Percentiles rank a stretch among this genome's conserved stretches.
phyloP scores from a whole-genome alignment of 1,284 basidiomycete species.

The Puccinia triticina region DNA sequence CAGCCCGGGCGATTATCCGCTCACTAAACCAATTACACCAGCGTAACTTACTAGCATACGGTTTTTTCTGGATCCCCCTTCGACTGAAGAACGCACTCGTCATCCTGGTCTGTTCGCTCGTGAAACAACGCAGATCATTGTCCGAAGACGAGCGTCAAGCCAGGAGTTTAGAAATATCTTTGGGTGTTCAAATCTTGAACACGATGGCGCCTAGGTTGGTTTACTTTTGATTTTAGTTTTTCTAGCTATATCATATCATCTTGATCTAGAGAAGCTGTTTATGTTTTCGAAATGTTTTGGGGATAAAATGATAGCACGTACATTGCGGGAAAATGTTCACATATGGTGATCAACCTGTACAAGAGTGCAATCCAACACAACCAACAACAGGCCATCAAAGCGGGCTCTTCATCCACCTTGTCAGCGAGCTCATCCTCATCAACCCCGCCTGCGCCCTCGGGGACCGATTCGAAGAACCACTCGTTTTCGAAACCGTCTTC shows the following conservation, averaged over 20 bases:
- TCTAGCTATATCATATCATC: neutral
- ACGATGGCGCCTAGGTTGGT: slow-evolving; percentile 40
- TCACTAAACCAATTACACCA: slow-evolving; percentile 12
- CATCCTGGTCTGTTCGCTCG: slow-evolving; percentile 27
- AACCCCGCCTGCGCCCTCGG: neutral
- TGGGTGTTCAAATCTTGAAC: slow-evolving; percentile 38
- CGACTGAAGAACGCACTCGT: slow-evolving; percentile 16
- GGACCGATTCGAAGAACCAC: neutral
- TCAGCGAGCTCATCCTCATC: neutral
- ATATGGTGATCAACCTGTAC: neutral
- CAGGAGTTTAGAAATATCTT: neutral
- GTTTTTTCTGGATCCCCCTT: slow-evolving; percentile 33
- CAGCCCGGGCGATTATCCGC: slow-evolving; percentile 12
- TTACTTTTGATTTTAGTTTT: neutral
- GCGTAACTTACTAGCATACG: slow-evolving; percentile 8
- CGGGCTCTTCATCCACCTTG: neutral
- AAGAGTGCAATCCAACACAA: neutral
- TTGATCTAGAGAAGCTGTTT: neutral
- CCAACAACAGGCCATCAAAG: neutral
- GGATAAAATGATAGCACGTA: slow-evolving; percentile 8
- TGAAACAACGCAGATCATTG: slow-evolving; percentile 15
- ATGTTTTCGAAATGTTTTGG: neutral
- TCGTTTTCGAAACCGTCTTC: neutral
- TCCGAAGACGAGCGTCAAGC: slow-evolving; percentile 6
- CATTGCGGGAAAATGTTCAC: slow-evolving; percentile 5